Evolutionary conservation across 495 filamentous ascomycete genomes (phyloP).

Genomic region (Penicillium coprophilum): DNA sequence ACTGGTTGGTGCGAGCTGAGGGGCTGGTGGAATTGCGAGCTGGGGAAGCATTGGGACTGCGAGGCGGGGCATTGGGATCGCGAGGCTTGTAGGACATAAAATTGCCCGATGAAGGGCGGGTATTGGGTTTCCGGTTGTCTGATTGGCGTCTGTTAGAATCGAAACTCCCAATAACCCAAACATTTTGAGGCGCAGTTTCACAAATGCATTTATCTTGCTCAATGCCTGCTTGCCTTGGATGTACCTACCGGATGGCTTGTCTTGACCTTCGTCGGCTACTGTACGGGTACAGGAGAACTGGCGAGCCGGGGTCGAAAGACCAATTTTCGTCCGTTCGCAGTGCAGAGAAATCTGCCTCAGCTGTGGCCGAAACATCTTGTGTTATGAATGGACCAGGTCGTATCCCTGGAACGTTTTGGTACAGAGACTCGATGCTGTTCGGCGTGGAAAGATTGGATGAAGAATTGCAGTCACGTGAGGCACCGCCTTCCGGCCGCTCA

Average conservation of each 20-base stretch:
- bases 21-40: conserved; percentile 20
- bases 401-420: conserved; percentile 10
- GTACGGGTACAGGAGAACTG: conserved; percentile 33
- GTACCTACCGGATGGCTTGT: conserved; percentile 30
- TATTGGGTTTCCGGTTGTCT: background rate
- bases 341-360: conserved; percentile 24
- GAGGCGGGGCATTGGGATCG: conserved; percentile 22
- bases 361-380: conserved; percentile 36
- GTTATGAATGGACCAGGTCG: background rate
- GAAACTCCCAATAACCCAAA: background rate
- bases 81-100: conserved; percentile 14
- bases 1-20: conserved; percentile 21
- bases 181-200: background rate
- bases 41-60: background rate
- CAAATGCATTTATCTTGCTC: background rate
- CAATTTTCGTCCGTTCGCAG: conserved; percentile 18
- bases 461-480: conserved; percentile 19
- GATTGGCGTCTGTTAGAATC: background rate
- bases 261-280: conserved; percentile 22
- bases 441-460: conserved; percentile 20
- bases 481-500: background rate
- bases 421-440: conserved; percentile 5
- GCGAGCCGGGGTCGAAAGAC: conserved; percentile 21
- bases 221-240: background rate
- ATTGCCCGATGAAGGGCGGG: conserved; percentile 1